Evolutionary conservation across 108 stramenopile genomes (phyloP), one percentile per base, ranked within the genome.

Genomic region (Skeletonema marinoi): DNA sequence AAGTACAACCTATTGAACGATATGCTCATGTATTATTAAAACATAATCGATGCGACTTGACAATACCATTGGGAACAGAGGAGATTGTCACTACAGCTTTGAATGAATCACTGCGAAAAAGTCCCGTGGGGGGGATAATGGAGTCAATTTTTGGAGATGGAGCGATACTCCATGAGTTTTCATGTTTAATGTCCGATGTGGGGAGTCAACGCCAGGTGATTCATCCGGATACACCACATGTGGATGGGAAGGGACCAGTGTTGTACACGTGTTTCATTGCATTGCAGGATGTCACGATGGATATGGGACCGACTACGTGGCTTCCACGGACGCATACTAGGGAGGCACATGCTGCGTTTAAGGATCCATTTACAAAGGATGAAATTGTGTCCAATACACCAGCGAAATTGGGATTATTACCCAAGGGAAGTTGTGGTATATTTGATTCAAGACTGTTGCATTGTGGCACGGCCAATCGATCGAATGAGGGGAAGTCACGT

Each of bases 301-400:
- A 90, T 30, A 95, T 95, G 94, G 94, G 92, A 17, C 94, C 94
- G 14, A 95, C 94, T 10, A 83, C 81, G 13, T 95, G 90, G 93
- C 33, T 91, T 30, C 92, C 89, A 10, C 38, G 81, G 5, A 95
- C 91, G 6, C 88, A 90, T 74, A 85, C 82, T 9, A 54, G 60
- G 60, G 84, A 76, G 67, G 78, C 78, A 10, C 94, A 92, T 70
- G 82, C 70, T 30, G 65, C 54, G 38, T 91, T 92, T 35, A 77
- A 87, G 75, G 89, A 78, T 19, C 48, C 61, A 19, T 36, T 50
- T n/a, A 19, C 75, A 44, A 95, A 93, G 78, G 91, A 95, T 75
- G 38, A 69, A 48, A 56, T 95, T 60, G 46, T 95, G 7, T 46
- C 61, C 44, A 87, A 61, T 3, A 54, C 60, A 50, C 88, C 90